These are phyloP conservation scores for Tritrichomonas musculus DNA, from an alignment of 208 protist species.

Conservation along the genomic window DNA sequence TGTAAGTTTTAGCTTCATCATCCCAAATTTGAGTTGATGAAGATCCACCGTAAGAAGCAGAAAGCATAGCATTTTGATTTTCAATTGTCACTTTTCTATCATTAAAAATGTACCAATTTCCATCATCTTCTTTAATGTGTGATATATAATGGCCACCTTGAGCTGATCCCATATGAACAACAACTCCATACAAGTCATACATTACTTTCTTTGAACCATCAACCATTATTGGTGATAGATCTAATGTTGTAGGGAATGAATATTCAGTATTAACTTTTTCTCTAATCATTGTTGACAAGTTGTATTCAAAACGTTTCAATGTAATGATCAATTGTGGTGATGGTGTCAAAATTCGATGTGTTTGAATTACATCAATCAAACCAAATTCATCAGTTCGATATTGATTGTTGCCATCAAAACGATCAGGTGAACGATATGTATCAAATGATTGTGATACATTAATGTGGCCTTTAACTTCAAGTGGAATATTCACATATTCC, in stretches of 20 bases:
- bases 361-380: neutral
- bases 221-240: neutral
- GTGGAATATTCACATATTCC: neutral
- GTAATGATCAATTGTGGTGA: neutral
- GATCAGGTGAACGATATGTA: neutral
- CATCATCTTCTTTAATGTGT: slow-evolving; percentile 52
- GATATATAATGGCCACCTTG: slow-evolving; percentile 63
- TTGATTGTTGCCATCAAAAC: neutral
- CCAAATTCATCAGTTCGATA: neutral
- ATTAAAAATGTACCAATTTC: neutral
- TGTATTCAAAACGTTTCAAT: neutral
- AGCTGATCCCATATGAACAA: slow-evolving; percentile 59
- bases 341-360: neutral
- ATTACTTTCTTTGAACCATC: neutral
- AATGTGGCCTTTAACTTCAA: neutral
- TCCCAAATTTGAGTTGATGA: neutral
- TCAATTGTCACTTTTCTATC: neutral
- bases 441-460: neutral
- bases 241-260: neutral
- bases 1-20: neutral
- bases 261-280: neutral
- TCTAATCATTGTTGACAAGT: neutral
- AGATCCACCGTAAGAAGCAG: neutral
- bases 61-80: neutral
- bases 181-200: slow-evolving; percentile 57